Evolutionary conservation across 176 grass and related monocot species (phyloP), one percentile per base, ranked within the genome.

Genomic region (Oryza australiensis): DNA sequence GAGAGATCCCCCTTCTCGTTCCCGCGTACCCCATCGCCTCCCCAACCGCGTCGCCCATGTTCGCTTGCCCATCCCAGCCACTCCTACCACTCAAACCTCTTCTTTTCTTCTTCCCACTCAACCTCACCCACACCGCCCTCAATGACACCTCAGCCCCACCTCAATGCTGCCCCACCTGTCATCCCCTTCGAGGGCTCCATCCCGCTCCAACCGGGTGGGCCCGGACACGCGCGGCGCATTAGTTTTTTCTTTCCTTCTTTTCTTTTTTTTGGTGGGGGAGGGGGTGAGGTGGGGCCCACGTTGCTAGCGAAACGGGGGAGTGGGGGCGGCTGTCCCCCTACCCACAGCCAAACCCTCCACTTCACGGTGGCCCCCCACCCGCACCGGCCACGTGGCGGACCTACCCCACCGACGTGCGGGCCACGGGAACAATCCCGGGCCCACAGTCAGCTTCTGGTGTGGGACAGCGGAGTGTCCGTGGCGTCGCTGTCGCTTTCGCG

Each of bases 311-410:
- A n/a, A 59, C 62, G 45, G 62, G 62, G 18, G 62, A 0, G 38
- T 75, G 78, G 78, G 70, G 1, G 7, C 35, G 35, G 34, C 4
- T 81, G 85, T 87, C 70, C 13, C 77, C 77, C 62, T 65, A 48
- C 70, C 85, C 34, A 29, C 78, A 75, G 71, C 77, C 85, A n/a
- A n/a, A 75, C 78, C 0, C 71, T 62, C 85, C 70, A 69, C 85
- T 75, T 75, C 71, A 62, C 9, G 1, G 70, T 14, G 46, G 85
- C 33, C 18, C 62, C 41, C 67, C 0, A 9, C 2, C 27, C 18
- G 15, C 40, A 49, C 70, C 7, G 2, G 2, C 49, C 51, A n/a
- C 51, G 51, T 20, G 2, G 6, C 51, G 51, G 51, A 18, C 20
- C 51, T 55, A 7, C 18, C 51, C 45, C 51, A 55, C 51, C 51